A percentile compares a stretch with the other conserved stretches of the same genome.
Evolutionary conservation across 2,329 filamentous ascomycete species (phyloP).

Genomic region (Aspergillus pseudoterreus): DNA sequence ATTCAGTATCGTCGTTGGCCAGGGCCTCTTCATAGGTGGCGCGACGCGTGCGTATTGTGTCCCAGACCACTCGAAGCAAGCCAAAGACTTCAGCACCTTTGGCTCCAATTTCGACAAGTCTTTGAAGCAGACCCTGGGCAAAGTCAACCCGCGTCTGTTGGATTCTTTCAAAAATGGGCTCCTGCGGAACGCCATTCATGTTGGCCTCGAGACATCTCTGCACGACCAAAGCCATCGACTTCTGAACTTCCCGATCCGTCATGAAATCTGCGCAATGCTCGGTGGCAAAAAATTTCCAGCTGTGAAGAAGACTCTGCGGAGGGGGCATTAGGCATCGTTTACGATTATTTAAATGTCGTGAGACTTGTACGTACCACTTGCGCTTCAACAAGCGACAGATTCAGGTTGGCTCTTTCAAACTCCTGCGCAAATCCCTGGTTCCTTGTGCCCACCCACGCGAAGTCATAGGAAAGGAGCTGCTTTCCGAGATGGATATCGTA

Average conservation of each 20-base stretch:
- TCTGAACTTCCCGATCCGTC: constrained; percentile 56
- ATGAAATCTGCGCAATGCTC: constrained; percentile 69
- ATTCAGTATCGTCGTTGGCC: constrained; percentile 56
- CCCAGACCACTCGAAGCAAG: constrained; percentile 59
- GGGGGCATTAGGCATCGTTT: constrained; percentile 21
- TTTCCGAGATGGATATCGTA: constrained; percentile 76
- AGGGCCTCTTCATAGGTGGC: constrained; percentile 59
- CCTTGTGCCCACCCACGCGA: constrained; percentile 66
- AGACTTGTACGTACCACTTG: constrained; percentile 63
- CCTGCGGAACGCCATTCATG: constrained; percentile 65
- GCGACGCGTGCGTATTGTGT: constrained; percentile 52
- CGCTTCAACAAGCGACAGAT: constrained; percentile 86
- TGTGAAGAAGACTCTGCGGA: constrained; percentile 69
- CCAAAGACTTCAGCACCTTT: constrained; percentile 49
- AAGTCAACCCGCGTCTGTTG: constrained; percentile 74
- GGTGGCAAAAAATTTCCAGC: constrained; percentile 83
- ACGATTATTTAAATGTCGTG: background rate
- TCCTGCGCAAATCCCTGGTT: constrained; percentile 76
- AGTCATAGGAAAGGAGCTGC: constrained; percentile 71
- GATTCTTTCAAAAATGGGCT: constrained; percentile 76
- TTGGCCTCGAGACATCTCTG: constrained; percentile 77
- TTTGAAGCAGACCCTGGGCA: constrained; percentile 76
- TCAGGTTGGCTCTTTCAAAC: constrained; percentile 81
- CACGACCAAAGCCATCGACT: constrained; percentile 69
- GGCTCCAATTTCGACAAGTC: constrained; percentile 60